Evolutionary conservation across 2,329 filamentous ascomycete genomes (phyloP).

Genomic region (Ophiocordyceps camponoti-leonardi): DNA sequence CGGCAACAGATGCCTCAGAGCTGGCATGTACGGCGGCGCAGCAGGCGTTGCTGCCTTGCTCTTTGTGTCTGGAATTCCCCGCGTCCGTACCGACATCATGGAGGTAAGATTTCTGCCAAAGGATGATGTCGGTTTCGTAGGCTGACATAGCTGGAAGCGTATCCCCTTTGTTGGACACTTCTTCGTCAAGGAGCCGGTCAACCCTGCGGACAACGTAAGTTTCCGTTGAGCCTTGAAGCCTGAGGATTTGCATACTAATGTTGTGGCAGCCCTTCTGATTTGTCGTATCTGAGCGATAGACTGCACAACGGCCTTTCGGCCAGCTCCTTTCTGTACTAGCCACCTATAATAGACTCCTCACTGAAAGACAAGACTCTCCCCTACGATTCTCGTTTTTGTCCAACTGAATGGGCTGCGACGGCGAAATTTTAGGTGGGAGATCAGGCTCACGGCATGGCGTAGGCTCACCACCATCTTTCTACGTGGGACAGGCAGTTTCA

Average conservation of each 20-base stretch:
- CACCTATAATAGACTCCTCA: background rate
- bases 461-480: background rate
- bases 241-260: slow-evolving; percentile 9
- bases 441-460: background rate
- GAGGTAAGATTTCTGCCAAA: slow-evolving; percentile 20
- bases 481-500: no score
- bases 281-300: slow-evolving; percentile 11
- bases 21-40: slow-evolving; percentile 38
- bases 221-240: background rate
- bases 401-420: background rate
- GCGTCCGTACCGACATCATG: slow-evolving; percentile 41
- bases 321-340: slow-evolving; percentile 16
- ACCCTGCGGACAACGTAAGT: slow-evolving; percentile 46
- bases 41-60: slow-evolving; percentile 40
- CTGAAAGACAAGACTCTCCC: background rate
- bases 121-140: background rate
- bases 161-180: slow-evolving; percentile 33
- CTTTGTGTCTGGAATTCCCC: slow-evolving; percentile 44
- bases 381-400: background rate
- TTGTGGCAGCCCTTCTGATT: slow-evolving; percentile 21
- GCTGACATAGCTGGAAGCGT: slow-evolving; percentile 21
- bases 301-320: slow-evolving; percentile 6
- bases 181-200: slow-evolving; percentile 36
- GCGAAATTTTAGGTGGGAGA: background rate
- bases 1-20: slow-evolving; percentile 2